Base-by-base conservation (phyloP, 768 basidiomycete genomes). In the Clitopilus passeckerianus region DNA sequence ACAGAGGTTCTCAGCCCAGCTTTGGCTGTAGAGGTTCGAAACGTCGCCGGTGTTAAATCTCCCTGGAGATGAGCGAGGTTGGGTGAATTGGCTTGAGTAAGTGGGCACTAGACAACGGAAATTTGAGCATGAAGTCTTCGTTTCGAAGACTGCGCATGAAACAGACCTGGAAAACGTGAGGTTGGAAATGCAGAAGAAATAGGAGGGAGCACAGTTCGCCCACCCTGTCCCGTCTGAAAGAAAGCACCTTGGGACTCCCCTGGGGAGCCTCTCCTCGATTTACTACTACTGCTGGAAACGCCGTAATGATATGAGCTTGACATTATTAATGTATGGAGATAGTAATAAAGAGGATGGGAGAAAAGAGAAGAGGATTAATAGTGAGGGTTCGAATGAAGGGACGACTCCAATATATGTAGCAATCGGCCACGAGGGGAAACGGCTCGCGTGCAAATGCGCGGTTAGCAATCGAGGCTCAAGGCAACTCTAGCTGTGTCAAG, bases 161-260 rank as follows among this genome's bases (percentile, higher is more conserved):
- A 89, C 89, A 83, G 85, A 90, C 89, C 89, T 90, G 89, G 84
- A 87, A 86, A 88, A 85, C 81, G 87, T 87, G 86, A 90, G 86
- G 84, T 86, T 88, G 87, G 87, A 87, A 89, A 87, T 69, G 84
- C 84, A 76, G 86, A 80, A 85, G 85, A 82, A 83, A 90, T 79
- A 85, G 89, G 86, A 86, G 89, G 89, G 75, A 90, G 85, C 80
- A 89, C 83, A 80, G 86, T 84, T 85, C 89, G 86, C 89, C 88
- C 88, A 90, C 89, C 89, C 86, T 90, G 89, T 81, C 86, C 85
- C 76, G 84, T 80, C 77, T 83, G 82, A 79, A 88, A 85, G 81
- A 86, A 87, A 77, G 73, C 78, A 75, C 79, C 77, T 76, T 86
- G 85, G 72, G 82, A 71, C 74, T 84, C 85, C 75, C 80, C 82